Conservation (phyloP, 352 stramenopile species). For the Pythium biforme region DNA sequence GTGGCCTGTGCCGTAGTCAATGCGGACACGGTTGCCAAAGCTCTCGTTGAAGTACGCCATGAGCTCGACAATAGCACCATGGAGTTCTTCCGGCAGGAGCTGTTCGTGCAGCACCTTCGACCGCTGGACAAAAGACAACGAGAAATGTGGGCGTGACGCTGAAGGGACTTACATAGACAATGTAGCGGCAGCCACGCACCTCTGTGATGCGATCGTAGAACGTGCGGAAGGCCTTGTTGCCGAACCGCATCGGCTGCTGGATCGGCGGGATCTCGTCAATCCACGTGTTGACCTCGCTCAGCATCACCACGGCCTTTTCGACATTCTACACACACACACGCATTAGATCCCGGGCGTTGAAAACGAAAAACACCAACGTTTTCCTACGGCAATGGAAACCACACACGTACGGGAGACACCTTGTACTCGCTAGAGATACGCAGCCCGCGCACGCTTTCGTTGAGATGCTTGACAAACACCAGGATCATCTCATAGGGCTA, state of each 20-base stretch:
- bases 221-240: conserved; percentile 93
- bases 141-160: not conserved
- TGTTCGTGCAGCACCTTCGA: conserved; percentile 55
- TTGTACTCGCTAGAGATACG: conserved; percentile 57
- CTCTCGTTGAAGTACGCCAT: conserved; percentile 93
- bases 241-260: conserved; percentile 93
- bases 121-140: conserved; percentile 27
- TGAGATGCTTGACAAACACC: conserved; percentile 79
- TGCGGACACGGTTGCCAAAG: conserved; percentile 96
- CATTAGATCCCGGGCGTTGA: not conserved
- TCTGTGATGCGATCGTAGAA: conserved; percentile 86
- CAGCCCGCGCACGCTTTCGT: conserved; percentile 71
- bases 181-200: conserved; percentile 26
- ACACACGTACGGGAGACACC: conserved; percentile 54
- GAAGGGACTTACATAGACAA: no score
- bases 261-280: conserved; percentile 91
- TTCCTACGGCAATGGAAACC: not conserved
- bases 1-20: conserved; percentile 99
- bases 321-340: conserved; percentile 54
- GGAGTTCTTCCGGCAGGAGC: conserved; percentile 54
- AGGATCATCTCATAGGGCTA: conserved; percentile 82
- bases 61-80: conserved; percentile 89
- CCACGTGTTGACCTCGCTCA: conserved; percentile 77
- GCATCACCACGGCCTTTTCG: conserved; percentile 54
- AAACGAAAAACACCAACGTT: not conserved